Percentiles rank a stretch among this genome's conserved stretches.
Conservation (phyloP, 2,329 filamentous ascomycete species). For the Samsoniella hepiali region DNA sequence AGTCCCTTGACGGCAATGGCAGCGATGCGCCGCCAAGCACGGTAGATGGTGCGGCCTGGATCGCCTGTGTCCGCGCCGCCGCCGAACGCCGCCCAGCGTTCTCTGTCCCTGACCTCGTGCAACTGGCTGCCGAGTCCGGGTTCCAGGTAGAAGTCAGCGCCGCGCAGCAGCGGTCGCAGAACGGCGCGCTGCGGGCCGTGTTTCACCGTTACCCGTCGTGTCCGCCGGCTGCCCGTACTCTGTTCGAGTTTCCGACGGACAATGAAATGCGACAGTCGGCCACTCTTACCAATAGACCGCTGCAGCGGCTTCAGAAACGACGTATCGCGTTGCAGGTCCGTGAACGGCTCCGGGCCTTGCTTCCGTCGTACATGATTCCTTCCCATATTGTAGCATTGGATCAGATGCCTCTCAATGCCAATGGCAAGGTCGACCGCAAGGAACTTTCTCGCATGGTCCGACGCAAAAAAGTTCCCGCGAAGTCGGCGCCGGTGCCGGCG, state of each 20-base stretch:
- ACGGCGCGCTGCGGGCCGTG: background rate
- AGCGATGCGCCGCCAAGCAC: constrained; percentile 1
- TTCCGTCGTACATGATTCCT: constrained; percentile 29
- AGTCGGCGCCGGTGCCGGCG: background rate
- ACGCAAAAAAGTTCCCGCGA: background rate
- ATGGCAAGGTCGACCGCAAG: constrained; percentile 27
- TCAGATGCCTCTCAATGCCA: constrained; percentile 27
- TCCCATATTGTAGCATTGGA: constrained; percentile 24
- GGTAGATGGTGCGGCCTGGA: constrained; percentile 19
- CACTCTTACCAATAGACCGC: background rate
- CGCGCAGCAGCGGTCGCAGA: constrained; percentile 34
- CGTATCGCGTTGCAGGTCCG: background rate
- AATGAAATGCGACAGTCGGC: background rate
- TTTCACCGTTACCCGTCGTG: background rate
- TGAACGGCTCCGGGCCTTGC: background rate
- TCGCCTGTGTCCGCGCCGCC: background rate
- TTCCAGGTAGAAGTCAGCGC: constrained; percentile 46
- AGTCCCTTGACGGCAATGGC: constrained; percentile 10
- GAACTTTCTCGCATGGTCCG: constrained; percentile 15
- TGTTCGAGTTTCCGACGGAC: background rate
- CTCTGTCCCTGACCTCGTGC: constrained; percentile 22
- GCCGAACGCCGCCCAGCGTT: constrained; percentile 17
- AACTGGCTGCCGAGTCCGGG: constrained; percentile 32
- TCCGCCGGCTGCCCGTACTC: background rate
- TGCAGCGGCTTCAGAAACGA: background rate